Evolutionary conservation across 2,329 filamentous ascomycete species (phyloP).

Genomic region (Cladosporium phlei): DNA sequence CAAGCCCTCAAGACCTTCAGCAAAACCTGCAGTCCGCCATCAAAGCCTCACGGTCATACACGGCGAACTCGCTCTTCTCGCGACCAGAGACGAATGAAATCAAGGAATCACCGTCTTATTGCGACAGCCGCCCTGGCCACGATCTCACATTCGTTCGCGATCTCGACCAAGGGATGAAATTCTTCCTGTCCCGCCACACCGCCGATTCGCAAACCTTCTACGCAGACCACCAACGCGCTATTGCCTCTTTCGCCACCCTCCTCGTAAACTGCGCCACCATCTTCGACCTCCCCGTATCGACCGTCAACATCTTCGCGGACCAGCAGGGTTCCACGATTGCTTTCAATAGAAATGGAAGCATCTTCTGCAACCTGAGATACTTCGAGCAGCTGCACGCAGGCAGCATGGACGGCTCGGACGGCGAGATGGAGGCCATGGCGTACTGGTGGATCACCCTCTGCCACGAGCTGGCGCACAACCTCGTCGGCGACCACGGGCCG

Average conservation of each 20-base stretch:
- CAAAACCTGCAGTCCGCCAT: conserved; percentile 74
- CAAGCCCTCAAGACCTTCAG: conserved; percentile 49
- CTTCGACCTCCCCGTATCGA: conserved; percentile 64
- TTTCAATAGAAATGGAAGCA: conserved; percentile 79
- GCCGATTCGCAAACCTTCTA: conserved; percentile 55
- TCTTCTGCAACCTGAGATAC: conserved; percentile 92
- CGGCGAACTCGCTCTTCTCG: conserved; percentile 67
- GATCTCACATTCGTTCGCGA: conserved; percentile 68
- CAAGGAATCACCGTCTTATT: conserved; percentile 76
- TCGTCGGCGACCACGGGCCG: conserved; percentile 71
- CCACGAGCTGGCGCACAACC: conserved; percentile 92
- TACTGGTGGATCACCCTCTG: conserved; percentile 97
- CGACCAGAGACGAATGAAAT: conserved; percentile 67
- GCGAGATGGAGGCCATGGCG: conserved; percentile 63
- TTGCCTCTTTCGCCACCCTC: conserved; percentile 66
- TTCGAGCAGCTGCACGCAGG: conserved; percentile 71
- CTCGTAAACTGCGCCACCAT: conserved; percentile 65
- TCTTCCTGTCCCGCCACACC: conserved; percentile 62
- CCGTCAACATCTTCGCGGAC: conserved; percentile 85
- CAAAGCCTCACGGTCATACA: conserved; percentile 70
- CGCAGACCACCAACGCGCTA: conserved; percentile 51
- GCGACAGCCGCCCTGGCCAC: conserved; percentile 69
- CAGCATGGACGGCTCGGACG: conserved; percentile 40
- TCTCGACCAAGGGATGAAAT: conserved; percentile 65
- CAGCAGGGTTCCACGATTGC: conserved; percentile 75